Base-by-base conservation (phyloP, 257 asterid species). In the Nicotiana undulata region DNA sequence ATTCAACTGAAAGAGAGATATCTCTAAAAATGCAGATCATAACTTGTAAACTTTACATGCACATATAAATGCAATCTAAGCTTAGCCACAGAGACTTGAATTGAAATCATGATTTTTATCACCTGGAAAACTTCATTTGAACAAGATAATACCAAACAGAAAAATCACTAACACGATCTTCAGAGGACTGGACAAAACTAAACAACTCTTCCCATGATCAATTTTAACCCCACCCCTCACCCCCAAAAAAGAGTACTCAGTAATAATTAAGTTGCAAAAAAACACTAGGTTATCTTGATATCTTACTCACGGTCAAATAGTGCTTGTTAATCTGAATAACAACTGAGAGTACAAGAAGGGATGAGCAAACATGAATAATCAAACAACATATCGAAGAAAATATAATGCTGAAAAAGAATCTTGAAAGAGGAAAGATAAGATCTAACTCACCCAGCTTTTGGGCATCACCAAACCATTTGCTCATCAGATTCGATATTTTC, bases 391-490 rank as follows among this genome's bases (percentile, higher is more conserved):
- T 8, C 4, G 6, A 3, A 72, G 24, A 55, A 49, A 16, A 32
- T 6, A 31, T 17, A 65, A 3, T 17, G 49, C 51, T 16, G 49
- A 29, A 40, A 65, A 56, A 70, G 55, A 28, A 32, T 66, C 52
- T 6, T 15, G 65, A 53, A 63, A 40, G 61, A 64, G 16, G 10
- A 55, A 24, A 32, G 61, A 4, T 58, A 44, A n/a, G 49, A 37
- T 63, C 60, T 44, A 61, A 83, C 90, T 16, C 75, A 96, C 99
- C 99, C 32, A 96, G 87, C 84, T 96, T 96, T 79, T 96, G 98
- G 56, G 99, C 97, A 85, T 96, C 99, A 53, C 99, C 99, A 78
- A 93, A 96, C 97, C 97, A 96, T 86, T 96, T 96, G 90, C 98
- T 96, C 99, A 94, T 96, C 76, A 96, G 84, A 85, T 90, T 96